Evolutionary conservation across 1,139 yeast genomes (phyloP), one percentile per base, ranked within the genome.

Genomic region (Nakaseomyces nivariensis): DNA sequence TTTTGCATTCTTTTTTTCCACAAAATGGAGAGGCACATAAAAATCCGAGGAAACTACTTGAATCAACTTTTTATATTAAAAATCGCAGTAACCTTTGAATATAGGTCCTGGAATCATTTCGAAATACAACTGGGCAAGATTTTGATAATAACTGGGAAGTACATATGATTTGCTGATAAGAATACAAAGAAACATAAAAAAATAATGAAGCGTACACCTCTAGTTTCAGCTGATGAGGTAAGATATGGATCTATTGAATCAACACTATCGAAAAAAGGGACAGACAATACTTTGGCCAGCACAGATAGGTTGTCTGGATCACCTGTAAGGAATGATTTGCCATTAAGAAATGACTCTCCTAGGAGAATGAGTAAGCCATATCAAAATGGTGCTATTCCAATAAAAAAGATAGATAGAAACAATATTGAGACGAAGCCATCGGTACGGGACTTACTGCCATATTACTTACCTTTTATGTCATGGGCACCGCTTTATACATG

Each of bases 381-480:
- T n/a, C 31, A 24, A 24, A 38, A n/a, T 10, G 42, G 31, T 4
- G 25, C 31, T 8, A 38, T 38, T n/a, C 42, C 31, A 5, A 17
- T 41, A n/a, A 41, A 22, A 10, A 41, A 41, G 25, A 17, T 41
- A 13, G 44, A 41, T 11, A 27, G 33, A 13, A 29, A 29, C 13
- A 29, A 27, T 6, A 27, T 41, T 13, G 44, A 32, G 4, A 25
- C 10, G 38, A 32, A 33, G 29, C 38, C 46, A 6, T 5, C 32
- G 6, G 5, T 26, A 4, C 17, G 29, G 29, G 38, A 43, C 6
- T 10, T 36, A 10, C 34, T 76, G 5, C 81, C 89, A 0, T 89
- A 90, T 67, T 90, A 90, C 61, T 66, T 90, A 4, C 97, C 97
- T 0, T 81, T 85, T 49, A 71, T 81, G 50, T 76, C 86, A 1